These are phyloP conservation scores for Jimgerdemannia lactiflua DNA, from an alignment of 192 early-diverging fungal genomes.

Conservation along the genomic window DNA sequence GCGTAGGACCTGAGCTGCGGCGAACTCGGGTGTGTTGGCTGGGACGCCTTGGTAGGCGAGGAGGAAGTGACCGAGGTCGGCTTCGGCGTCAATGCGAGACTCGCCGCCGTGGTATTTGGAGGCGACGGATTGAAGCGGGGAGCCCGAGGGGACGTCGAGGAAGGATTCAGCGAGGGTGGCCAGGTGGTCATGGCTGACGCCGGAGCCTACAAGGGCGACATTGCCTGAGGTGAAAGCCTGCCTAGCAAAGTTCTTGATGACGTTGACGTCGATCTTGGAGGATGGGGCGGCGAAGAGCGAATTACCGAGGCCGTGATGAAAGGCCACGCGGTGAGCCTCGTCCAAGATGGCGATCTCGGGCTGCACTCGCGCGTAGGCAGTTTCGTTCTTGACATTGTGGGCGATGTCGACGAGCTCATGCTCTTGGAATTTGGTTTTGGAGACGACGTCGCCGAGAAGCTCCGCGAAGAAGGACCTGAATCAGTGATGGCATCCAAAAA, in stretches of 20 bases:
- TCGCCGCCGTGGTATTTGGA: slow-evolving; percentile 85
- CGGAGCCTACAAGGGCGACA: slow-evolving; percentile 83
- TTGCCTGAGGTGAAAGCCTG: slow-evolving; percentile 68
- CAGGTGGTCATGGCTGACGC: slow-evolving; percentile 74
- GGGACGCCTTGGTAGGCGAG: slow-evolving; percentile 80
- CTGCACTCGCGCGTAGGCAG: slow-evolving; percentile 57
- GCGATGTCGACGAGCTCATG: slow-evolving; percentile 84
- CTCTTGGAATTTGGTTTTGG: slow-evolving; percentile 75
- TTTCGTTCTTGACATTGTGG: slow-evolving; percentile 61
- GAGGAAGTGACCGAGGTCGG: slow-evolving; percentile 61
- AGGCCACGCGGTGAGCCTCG: slow-evolving; percentile 85
- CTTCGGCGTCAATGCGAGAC: slow-evolving; percentile 66
- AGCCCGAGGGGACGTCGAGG: slow-evolving; percentile 47
- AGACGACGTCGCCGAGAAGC: slow-evolving; percentile 73
- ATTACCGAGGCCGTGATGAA: slow-evolving; percentile 95
- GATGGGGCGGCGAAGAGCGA: slow-evolving; percentile 79
- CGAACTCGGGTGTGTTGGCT: slow-evolving; percentile 54
- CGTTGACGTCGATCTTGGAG: slow-evolving; percentile 59
- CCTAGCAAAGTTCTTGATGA: slow-evolving; percentile 72
- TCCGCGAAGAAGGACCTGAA: slow-evolving; percentile 75
- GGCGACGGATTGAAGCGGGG: slow-evolving; percentile 28
- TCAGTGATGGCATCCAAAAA: neutral
- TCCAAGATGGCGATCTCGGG: slow-evolving; percentile 70
- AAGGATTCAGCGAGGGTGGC: slow-evolving; percentile 60
- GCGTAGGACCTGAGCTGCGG: slow-evolving; percentile 61